Evolutionary conservation across 495 filamentous ascomycete species (phyloP), one percentile per base, ranked within the genome.

Genomic region (Penicillium coprophilum): DNA sequence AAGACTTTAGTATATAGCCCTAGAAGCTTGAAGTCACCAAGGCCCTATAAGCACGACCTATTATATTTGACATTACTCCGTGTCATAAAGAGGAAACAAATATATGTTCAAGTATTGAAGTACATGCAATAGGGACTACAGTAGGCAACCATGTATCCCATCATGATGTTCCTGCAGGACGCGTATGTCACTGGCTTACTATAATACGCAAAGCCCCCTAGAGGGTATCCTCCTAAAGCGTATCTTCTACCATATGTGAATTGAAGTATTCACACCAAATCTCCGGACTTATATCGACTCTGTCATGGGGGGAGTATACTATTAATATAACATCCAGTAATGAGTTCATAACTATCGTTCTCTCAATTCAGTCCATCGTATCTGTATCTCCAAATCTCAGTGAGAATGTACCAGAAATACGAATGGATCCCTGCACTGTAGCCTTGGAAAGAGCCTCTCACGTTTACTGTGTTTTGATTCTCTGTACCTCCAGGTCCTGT

Each of bases 151-250:
- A 38, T 52, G 38, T 52, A 43, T 43, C 50, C 20, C 23, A 11
- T 21, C 7, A 9, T 11, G 8, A 56, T 9, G 57, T 57, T 58
- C 50, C 61, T 60, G 58, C 61, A 64, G 61, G 58, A 64, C 61
- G 61, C 61, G 61, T 64, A 64, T 40, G 24, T 27, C 4, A 27
- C 24, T 27, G 24, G 24, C 24, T 27, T 2, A 27, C 24, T 27
- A 27, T 27, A 27, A 27, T 5, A 27, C 7, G 24, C 24, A 27
- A 27, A 27, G 24, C 24, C 7, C 15, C 34, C 15, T 36, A 15
- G 9, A 36, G 34, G 34, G 34, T 15, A 36, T n/a, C 0, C 15
- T 11, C 3, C 7, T 5, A 27, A 15, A 8, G 17, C 17, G 3
- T n/a, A 6, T 40, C 1, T 8, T 40, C 4, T 7, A 40, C 0